Percentiles rank a stretch among this genome's conserved stretches.
These are phyloP conservation scores for Chamaecrista fasciculata DNA, from an alignment of 306 rosid genomes.

Conservation along the genomic window DNA sequence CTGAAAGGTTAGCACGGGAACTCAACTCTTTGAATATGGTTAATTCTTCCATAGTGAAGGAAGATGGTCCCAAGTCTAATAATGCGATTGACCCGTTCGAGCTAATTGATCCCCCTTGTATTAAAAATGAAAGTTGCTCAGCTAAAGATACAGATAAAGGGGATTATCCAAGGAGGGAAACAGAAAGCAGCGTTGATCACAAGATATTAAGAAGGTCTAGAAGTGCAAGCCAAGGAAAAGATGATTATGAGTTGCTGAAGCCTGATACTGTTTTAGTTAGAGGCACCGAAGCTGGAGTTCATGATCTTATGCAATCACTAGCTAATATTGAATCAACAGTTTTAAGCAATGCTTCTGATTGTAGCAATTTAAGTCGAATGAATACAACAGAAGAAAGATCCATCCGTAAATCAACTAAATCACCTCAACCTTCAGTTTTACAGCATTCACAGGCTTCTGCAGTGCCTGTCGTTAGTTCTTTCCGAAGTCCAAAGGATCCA, in stretches of 20 bases:
- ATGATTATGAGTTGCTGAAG: conserved; percentile 27
- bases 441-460: conserved; percentile 27
- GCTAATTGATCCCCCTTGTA: conserved; percentile 18
- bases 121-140: conserved; percentile 25
- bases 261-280: conserved; percentile 29
- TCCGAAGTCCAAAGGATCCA: conserved; percentile 31
- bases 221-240: conserved; percentile 31
- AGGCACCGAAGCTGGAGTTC: conserved; percentile 25
- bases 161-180: conserved; percentile 34
- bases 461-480: conserved; percentile 33
- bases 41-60: conserved; percentile 30
- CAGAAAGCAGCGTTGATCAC: conserved; percentile 29
- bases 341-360: conserved; percentile 29
- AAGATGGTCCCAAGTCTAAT: conserved; percentile 35
- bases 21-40: conserved; percentile 33
- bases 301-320: conserved; percentile 15
- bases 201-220: conserved; percentile 41
- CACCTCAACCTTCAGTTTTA: conserved; percentile 30
- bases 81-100: conserved; percentile 35
- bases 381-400: conserved; percentile 25
- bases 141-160: conserved; percentile 30
- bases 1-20: conserved; percentile 41
- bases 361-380: conserved; percentile 22
- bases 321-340: conserved; percentile 17
- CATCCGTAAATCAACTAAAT: conserved; percentile 24